Evolutionary conservation across 2,329 filamentous ascomycete genomes (phyloP), one percentile per base, ranked within the genome.

Genomic region (Trichophyton verrucosum): DNA sequence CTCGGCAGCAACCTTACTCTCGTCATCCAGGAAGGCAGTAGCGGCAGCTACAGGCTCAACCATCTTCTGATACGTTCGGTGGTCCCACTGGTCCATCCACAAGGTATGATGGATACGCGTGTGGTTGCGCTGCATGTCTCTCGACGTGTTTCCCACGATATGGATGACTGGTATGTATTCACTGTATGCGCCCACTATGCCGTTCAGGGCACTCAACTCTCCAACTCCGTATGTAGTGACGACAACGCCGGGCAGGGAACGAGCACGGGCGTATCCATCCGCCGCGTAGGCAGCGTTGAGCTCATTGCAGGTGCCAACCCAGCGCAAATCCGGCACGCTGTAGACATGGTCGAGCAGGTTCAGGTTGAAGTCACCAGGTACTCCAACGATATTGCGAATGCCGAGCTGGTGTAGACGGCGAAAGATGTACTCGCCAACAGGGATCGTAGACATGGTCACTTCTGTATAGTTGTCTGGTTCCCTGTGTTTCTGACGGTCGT

Each of bases 201-300:
- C 71, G 63, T 73, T 73, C 62, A 73, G 68, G 11, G 68, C 66
- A 58, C 68, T 70, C 22, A 79, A 70, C 63, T 80, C 78, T 7
- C 82, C 83, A 1, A 85, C 82, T 3, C 82, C 83, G 65, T 83
- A 83, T 0, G 82, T 84, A 0, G 83, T 85, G 36, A 85, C 49
- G n/a, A 65, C 61, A 8, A 59, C 63, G 40, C 72, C 76, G 4
- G 73, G 71, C 5, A 80, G 70, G 4, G 79, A 78, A 63, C 81
- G 82, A 62, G 82, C 75, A 11, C 82, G 73, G 2, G 79, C 77
- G 64, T 85, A 85, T 1, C 80, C 82, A 64, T 85, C 82, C n/a
- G 63, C 63, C 24, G 63, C 63, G 40, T 65, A 65, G 49, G 63
- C 61, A 2, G 80, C 79, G 0, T 83, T 83, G 56, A 84, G 76